A percentile compares a stretch with the other conserved stretches of the same genome.
Conservation (phyloP, 176 grass and related monocot genomes). For the Poa annua region DNA sequence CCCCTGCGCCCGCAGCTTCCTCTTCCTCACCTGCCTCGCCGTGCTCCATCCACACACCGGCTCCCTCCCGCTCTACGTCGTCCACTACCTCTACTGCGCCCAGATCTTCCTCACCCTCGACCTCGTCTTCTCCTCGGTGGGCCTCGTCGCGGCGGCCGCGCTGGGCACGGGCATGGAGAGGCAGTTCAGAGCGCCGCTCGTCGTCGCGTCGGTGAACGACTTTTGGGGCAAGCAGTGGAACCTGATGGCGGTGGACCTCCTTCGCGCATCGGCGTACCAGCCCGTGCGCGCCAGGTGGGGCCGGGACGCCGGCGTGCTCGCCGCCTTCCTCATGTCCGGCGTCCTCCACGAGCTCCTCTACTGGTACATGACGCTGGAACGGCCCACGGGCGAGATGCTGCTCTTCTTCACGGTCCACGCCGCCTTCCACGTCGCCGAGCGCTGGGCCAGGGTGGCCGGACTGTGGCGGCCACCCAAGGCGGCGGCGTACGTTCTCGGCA, state of each 20-base stretch:
- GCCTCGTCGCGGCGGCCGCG: constrained; percentile 28
- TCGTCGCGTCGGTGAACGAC: constrained; percentile 43
- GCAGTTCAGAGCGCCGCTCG: constrained; percentile 69
- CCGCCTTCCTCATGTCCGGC: constrained; percentile 74
- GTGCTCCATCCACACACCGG: constrained; percentile 48
- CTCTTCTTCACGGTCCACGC: constrained; percentile 72
- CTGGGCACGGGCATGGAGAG: constrained; percentile 55
- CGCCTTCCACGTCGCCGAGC: constrained; percentile 53
- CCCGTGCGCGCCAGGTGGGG: constrained; percentile 63
- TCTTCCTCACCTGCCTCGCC: constrained; percentile 56
- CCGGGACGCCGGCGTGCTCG: constrained; percentile 59
- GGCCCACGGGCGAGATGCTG: constrained; percentile 60
- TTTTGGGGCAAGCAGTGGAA: constrained; percentile 91
- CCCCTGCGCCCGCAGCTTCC: constrained; percentile 46
- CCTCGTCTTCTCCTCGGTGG: constrained; percentile 54
- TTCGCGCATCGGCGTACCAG: constrained; percentile 60
- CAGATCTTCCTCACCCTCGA: constrained; percentile 74
- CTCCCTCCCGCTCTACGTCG: constrained; percentile 41
- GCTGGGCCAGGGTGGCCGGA: constrained; percentile 42
- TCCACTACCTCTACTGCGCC: constrained; percentile 64
- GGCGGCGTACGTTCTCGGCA: constrained; percentile 44
- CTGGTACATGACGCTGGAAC: constrained; percentile 64
- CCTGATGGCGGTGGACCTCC: constrained; percentile 75
- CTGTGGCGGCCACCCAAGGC: constrained; percentile 52
- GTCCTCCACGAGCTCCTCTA: constrained; percentile 77